phyloP scores from a whole-genome alignment of 2,329 filamentous ascomycete genomes.

The Diaporthe capsici region DNA sequence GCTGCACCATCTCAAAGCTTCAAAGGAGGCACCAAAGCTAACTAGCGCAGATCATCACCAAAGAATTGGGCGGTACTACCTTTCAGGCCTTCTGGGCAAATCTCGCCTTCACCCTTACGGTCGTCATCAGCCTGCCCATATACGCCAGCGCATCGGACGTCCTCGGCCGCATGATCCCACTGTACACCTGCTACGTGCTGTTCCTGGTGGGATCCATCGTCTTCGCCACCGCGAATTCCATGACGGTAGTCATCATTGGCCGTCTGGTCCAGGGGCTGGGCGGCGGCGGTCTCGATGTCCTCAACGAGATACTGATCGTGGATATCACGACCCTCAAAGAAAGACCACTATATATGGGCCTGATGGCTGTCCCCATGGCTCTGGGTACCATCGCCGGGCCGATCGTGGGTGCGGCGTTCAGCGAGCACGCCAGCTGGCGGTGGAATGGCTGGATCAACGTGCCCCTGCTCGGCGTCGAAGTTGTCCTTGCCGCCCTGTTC shows the following conservation, averaged over 20 bases:
- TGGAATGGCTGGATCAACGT: slow-evolving; percentile 52
- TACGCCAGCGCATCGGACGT: slow-evolving; percentile 50
- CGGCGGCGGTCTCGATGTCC: slow-evolving; percentile 50
- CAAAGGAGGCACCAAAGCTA: neutral
- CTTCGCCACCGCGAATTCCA: slow-evolving; percentile 48
- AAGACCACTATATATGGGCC: slow-evolving; percentile 47
- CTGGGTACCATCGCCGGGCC: slow-evolving; percentile 49
- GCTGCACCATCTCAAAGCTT: neutral
- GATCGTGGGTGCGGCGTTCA: slow-evolving; percentile 49
- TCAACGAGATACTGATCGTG: slow-evolving; percentile 50
- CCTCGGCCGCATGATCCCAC: slow-evolving; percentile 50
- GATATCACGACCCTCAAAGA: slow-evolving; percentile 53
- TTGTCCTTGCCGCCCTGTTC: slow-evolving; percentile 42
- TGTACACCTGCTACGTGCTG: slow-evolving; percentile 50
- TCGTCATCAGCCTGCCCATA: slow-evolving; percentile 47
- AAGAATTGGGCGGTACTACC: slow-evolving; percentile 45
- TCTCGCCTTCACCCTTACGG: slow-evolving; percentile 49
- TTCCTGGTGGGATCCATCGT: slow-evolving; percentile 54
- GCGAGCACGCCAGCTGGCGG: slow-evolving; percentile 46
- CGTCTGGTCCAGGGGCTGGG: slow-evolving; percentile 50
- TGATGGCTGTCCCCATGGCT: slow-evolving; percentile 47
- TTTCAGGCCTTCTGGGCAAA: slow-evolving; percentile 52
- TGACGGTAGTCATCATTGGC: slow-evolving; percentile 47
- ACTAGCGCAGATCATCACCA: neutral
- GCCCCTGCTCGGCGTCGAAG: slow-evolving; percentile 45